phyloP scores from a whole-genome alignment of 805 yeast genomes.

The Wickerhamiella qilinensis region DNA sequence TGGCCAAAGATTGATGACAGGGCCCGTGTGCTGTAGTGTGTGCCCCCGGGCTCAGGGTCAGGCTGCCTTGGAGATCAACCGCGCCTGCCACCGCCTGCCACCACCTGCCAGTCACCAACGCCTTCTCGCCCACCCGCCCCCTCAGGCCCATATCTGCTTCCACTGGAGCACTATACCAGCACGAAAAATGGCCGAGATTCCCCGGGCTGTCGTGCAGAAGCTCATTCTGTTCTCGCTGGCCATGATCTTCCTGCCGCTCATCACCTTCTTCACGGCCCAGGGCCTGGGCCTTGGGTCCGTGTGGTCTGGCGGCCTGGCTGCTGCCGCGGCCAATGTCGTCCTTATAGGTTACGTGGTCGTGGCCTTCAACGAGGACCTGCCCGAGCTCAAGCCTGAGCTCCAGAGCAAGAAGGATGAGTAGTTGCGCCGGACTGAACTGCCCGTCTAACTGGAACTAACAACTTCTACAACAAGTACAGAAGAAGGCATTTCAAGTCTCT shows the following conservation, averaged over 20 bases:
- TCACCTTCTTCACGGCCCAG: slow-evolving; percentile 33
- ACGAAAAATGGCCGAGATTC: slow-evolving; percentile 6
- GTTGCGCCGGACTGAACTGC: too few species aligned
- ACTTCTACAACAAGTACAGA: too few species aligned
- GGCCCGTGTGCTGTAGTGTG: not conserved
- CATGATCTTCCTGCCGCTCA: slow-evolving; percentile 49
- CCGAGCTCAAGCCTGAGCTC: slow-evolving; percentile 3
- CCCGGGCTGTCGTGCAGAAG: slow-evolving; percentile 26
- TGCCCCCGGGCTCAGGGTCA: not conserved
- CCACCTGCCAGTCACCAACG: not conserved
- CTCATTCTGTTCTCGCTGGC: slow-evolving; percentile 52
- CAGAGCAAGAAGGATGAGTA: slow-evolving; percentile 12
- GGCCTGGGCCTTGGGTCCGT: slow-evolving; percentile 24
- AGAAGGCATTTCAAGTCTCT: too few species aligned
- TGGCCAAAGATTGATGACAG: too few species aligned
- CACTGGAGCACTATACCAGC: not conserved
- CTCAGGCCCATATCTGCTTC: not conserved
- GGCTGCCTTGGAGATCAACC: not conserved
- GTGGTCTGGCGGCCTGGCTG: slow-evolving; percentile 58
- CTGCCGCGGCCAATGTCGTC: slow-evolving; percentile 52
- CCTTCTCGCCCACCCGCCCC: not conserved
- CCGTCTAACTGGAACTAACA: too few species aligned
- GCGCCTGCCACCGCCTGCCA: not conserved
- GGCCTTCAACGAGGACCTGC: slow-evolving; percentile 48
- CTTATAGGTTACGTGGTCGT: slow-evolving; percentile 50